A percentile compares a stretch with the other conserved stretches of the same genome.
Evolutionary conservation across 495 filamentous ascomycete genomes (phyloP).

Genomic region (Delitschia confertaspora): DNA sequence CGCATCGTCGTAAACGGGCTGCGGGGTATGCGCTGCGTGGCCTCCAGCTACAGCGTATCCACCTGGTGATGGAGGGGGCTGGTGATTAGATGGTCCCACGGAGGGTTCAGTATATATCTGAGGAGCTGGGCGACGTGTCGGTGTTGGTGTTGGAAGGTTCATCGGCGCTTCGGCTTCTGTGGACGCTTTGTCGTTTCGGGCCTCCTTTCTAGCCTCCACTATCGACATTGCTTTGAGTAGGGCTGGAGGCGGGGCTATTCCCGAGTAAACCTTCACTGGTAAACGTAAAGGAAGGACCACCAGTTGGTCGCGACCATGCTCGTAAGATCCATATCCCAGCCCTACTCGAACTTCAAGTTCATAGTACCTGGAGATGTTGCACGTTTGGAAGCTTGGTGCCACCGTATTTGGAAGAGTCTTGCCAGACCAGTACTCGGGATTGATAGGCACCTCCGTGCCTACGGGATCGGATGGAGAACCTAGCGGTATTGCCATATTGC

Average conservation of each 20-base stretch:
- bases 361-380: slow-evolving; percentile 76
- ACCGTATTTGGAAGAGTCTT: slow-evolving; percentile 70
- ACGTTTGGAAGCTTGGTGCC: slow-evolving; percentile 76
- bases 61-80: slow-evolving; percentile 19
- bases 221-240: slow-evolving; percentile 59
- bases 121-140: slow-evolving; percentile 23
- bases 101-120: slow-evolving; percentile 17
- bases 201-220: slow-evolving; percentile 15
- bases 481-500: slow-evolving; percentile 58
- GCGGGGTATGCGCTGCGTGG: slow-evolving; percentile 8
- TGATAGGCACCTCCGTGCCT: slow-evolving; percentile 57
- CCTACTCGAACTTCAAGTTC: slow-evolving; percentile 75
- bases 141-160: slow-evolving; percentile 29
- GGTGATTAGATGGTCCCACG: not conserved
- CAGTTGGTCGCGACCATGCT: slow-evolving; percentile 42
- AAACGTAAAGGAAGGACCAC: slow-evolving; percentile 69
- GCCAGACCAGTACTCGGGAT: slow-evolving; percentile 58
- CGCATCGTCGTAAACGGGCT: slow-evolving; percentile 32
- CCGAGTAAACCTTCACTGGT: slow-evolving; percentile 76
- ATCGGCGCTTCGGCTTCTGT: not conserved
- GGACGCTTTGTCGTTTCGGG: slow-evolving; percentile 27
- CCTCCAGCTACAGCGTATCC: slow-evolving; percentile 13
- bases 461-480: slow-evolving; percentile 48
- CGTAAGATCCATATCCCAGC: slow-evolving; percentile 48
- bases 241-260: slow-evolving; percentile 70